A percentile compares a stretch with the other conserved stretches of the same genome.
These are phyloP conservation scores for Epichloe scottii DNA, from an alignment of 2,329 filamentous ascomycete species.

Conservation along the genomic window DNA sequence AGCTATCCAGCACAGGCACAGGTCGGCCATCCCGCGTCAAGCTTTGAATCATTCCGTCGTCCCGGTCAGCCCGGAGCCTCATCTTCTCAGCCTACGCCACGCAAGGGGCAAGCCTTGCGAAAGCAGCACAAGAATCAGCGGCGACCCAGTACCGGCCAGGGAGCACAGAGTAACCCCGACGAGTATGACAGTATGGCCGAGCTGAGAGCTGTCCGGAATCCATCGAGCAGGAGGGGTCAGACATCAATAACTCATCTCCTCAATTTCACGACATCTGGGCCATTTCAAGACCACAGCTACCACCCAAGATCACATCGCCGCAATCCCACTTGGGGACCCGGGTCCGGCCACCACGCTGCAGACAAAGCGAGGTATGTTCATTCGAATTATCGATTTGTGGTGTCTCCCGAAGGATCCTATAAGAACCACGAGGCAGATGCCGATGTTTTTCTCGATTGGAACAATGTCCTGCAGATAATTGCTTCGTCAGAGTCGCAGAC, in stretches of 20 bases:
- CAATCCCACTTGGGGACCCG: conserved; percentile 70
- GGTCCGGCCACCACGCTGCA: conserved; percentile 77
- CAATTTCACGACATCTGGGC: conserved; percentile 74
- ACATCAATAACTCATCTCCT: conserved; percentile 95
- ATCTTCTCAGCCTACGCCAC: conserved; percentile 33
- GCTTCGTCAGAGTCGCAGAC: conserved; percentile 82
- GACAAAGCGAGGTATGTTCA: conserved; percentile 89
- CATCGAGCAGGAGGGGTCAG: conserved; percentile 70
- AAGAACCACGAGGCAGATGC: conserved; percentile 70
- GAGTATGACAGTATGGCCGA: conserved; percentile 86
- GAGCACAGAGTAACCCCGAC: conserved; percentile 32
- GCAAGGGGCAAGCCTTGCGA: conserved; percentile 64
- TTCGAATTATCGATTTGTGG: conserved; percentile 94
- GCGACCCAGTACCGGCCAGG: conserved; percentile 41
- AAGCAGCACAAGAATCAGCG: conserved; percentile 78
- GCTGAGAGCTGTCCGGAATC: conserved; percentile 46
- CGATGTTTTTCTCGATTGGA: conserved; percentile 84
- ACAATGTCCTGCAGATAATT: conserved; percentile 78
- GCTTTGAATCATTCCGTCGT: conserved; percentile 39
- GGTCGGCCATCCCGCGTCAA: conserved; percentile 29
- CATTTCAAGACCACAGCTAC: conserved; percentile 44
- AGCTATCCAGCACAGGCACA: conserved; percentile 29
- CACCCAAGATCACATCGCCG: conserved; percentile 49
- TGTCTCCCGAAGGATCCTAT: conserved; percentile 72
- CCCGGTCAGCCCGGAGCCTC: conserved; percentile 24